Base-by-base conservation (phyloP, 306 rosid genomes). In the Vigna reflexopilosa region DNA sequence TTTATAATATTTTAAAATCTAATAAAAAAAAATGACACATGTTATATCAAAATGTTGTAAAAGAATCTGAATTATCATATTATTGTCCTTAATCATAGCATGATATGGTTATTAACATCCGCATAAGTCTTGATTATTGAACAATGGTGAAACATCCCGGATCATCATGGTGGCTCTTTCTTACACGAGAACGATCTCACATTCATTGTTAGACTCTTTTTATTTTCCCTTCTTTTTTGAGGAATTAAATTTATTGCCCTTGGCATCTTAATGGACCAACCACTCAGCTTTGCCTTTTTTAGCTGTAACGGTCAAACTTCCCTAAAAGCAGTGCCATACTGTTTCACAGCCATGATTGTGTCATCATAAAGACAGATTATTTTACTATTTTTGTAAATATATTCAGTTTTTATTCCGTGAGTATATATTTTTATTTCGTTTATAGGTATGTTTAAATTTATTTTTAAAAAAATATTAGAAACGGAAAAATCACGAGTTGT, bases 231-330 rank as follows among this genome's bases (percentile, higher is more conserved):
- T 17, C 19, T 17, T 40, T 64, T 50, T n/a, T 32, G 20, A 75
- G 50, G 65, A 61, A 38, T 36, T 61, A 52, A 6, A 47, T 44
- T 74, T 52, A 79, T 66, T 67, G 6, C 17, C 26, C 34, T 75
- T 79, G 9, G 59, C 78, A 70, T 62, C 58, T 45, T 63, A 20
- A 52, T 52, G 71, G 58, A 62, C 71, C 51, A 66, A 49, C 64
- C 61, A 71, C 66, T 52, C 49, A 58, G 40, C 50, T 68, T 55
- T 51, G 12, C 32, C 72, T 40, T 45, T 80, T 76, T 54, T 24
- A 49, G 72, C 67, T 54, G 66, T 84, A 47, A 65, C 38, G 52
- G 52, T 80, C 72, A 64, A 80, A 75, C 65, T 56, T 24, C 38
- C 67, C 54, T 64, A 59, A 80, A 63, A 65, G 79, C 48, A 48